These are phyloP conservation scores for Globomyces pollinis-pini DNA, from an alignment of 192 early-diverging fungal species.

Conservation along the genomic window DNA sequence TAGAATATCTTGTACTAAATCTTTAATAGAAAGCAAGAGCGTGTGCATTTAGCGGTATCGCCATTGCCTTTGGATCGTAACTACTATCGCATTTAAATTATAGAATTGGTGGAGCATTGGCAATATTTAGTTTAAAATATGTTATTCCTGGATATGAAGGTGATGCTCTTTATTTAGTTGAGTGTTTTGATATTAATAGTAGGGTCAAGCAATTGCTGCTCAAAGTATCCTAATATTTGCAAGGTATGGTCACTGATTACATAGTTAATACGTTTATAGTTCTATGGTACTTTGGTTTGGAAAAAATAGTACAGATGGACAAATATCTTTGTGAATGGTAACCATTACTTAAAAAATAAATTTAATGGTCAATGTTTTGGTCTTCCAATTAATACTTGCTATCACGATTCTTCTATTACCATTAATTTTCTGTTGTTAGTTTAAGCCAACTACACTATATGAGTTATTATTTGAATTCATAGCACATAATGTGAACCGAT, in stretches of 20 bases:
- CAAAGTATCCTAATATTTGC: constrained; percentile 45
- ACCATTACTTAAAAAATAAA: neutral
- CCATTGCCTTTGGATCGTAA: constrained; percentile 40
- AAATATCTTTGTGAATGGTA: too few relatives aligned
- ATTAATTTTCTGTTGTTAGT: neutral
- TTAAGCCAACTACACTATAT: neutral
- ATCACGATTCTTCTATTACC: neutral
- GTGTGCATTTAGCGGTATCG: constrained; percentile 43
- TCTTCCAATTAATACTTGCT: neutral
- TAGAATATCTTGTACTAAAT: too few relatives aligned
- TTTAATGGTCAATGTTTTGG: neutral
- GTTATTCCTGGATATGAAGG: constrained; percentile 31
- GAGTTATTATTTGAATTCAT: neutral
- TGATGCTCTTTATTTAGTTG: constrained; percentile 36
- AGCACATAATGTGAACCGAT: neutral
- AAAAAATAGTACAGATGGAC: constrained; percentile 22
- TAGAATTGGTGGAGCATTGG: constrained; percentile 37
- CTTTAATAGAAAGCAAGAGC: constrained; percentile 46
- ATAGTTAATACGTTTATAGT: constrained; percentile 7
- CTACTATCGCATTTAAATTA: too few relatives aligned
- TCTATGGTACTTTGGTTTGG: constrained; percentile 49
- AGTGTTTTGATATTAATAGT: neutral
- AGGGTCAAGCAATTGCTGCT: constrained; percentile 25
- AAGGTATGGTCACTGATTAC: constrained; percentile 20
- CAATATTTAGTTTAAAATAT: constrained; percentile 40